These are phyloP conservation scores for Boletus vermiculosoides DNA, from an alignment of 768 basidiomycete species.

Conservation along the genomic window DNA sequence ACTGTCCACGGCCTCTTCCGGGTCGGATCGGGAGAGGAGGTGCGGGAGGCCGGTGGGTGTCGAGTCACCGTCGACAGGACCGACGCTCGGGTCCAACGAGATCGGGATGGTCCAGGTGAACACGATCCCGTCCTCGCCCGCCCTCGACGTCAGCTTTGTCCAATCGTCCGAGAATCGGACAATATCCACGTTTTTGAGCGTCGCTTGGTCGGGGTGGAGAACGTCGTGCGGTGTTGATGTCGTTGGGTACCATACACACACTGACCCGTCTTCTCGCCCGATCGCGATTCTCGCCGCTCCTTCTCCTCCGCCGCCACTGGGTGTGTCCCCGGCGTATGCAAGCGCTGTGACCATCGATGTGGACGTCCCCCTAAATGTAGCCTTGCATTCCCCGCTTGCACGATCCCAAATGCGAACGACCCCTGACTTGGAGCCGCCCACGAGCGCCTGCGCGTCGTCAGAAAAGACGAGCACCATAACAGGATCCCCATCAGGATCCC, in stretches of 20 bases:
- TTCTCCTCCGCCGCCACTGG: background rate
- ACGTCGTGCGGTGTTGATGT: constrained; percentile 11
- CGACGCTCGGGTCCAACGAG: background rate
- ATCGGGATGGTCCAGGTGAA: constrained; percentile 8
- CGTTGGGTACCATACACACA: constrained; percentile 18
- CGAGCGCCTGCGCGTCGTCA: constrained; percentile 9
- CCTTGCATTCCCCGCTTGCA: constrained; percentile 11
- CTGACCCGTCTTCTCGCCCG: constrained; percentile 21
- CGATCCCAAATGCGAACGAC: constrained; percentile 24
- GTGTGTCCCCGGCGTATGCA: background rate
- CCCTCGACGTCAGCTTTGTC: constrained; percentile 8
- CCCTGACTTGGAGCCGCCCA: constrained; percentile 18
- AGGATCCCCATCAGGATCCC: background rate
- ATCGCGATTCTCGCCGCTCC: constrained; percentile 4
- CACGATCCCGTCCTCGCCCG: constrained; percentile 9
- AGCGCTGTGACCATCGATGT: constrained; percentile 20
- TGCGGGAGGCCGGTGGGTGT: background rate
- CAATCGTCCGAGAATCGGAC: constrained; percentile 12
- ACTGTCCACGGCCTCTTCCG: constrained; percentile 1
- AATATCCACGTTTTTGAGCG: constrained; percentile 4
- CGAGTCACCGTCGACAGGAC: no score
- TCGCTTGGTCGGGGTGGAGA: constrained; percentile 2
- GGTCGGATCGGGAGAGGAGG: constrained; percentile 4
- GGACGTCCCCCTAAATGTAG: background rate
- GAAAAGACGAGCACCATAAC: constrained; percentile 17